phyloP scores from a whole-genome alignment of 163 green algal species.

The Volvox carteri region DNA sequence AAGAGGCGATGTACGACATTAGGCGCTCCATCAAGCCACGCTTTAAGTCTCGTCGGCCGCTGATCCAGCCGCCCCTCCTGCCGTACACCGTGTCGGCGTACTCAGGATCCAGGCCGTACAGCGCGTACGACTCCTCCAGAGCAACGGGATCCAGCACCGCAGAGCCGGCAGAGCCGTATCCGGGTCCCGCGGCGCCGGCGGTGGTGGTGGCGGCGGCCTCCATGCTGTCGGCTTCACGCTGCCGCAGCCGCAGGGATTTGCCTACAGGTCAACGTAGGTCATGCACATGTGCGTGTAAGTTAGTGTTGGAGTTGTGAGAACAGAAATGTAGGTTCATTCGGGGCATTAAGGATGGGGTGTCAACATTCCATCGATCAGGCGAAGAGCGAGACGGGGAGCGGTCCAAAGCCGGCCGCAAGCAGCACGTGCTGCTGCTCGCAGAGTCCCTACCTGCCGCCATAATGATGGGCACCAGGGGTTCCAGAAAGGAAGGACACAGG shows the following conservation, averaged over 20 bases:
- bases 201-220: conserved; percentile 37
- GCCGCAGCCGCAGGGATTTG: conserved; percentile 45
- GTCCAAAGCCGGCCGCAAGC: no score
- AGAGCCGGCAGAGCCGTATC: conserved; percentile 27
- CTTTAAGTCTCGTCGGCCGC: conserved; percentile 25
- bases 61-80: not conserved
- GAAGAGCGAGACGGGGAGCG: no score
- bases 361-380: no score
- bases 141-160: conserved; percentile 38
- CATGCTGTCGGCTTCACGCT: conserved; percentile 41
- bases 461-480: conserved; percentile 34
- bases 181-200: conserved; percentile 19
- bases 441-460: conserved; percentile 36
- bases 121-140: conserved; percentile 47
- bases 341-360: no score
- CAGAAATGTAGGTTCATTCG: no score
- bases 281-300: no score
- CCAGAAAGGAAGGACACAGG: conserved; percentile 44
- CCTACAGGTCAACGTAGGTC: no score
- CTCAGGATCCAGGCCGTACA: conserved; percentile 21
- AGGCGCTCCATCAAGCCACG: conserved; percentile 45
- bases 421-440: not conserved
- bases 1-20: conserved; percentile 18
- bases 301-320: no score
- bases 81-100: not conserved